Percentiles rank a stretch among this genome's conserved stretches.
phyloP scores from a whole-genome alignment of 805 yeast species.

The Isabelozyma rhagii region DNA sequence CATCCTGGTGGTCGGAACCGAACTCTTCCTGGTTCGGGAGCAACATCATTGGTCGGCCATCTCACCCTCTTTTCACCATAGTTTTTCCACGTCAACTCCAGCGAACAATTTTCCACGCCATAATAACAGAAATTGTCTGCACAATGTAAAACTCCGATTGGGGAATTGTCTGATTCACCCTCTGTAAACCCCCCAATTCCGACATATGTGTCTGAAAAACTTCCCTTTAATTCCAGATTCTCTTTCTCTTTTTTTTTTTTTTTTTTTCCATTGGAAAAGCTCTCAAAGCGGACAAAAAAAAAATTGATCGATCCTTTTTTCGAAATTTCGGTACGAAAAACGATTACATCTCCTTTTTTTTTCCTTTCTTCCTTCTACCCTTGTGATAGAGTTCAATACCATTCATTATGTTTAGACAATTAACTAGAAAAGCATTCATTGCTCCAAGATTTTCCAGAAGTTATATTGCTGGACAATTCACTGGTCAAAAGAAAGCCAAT shows the following conservation, averaged over 20 bases:
- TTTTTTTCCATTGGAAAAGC: neutral
- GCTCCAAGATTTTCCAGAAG: slow-evolving; percentile 37
- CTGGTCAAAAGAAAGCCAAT: slow-evolving; percentile 60
- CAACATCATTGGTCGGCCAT: neutral
- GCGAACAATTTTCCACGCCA: neutral
- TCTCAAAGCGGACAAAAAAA: neutral
- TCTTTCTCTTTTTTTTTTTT: too few relatives aligned
- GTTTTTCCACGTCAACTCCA: neutral
- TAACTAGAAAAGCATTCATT: slow-evolving; percentile 19
- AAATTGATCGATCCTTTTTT: neutral
- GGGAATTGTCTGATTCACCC: neutral
- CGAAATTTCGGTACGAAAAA: neutral
- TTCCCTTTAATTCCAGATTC: too few relatives aligned
- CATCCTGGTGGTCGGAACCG: neutral
- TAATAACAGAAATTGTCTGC: neutral
- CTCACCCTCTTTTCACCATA: neutral
- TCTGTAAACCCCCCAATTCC: neutral
- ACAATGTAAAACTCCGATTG: neutral
- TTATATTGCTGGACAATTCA: slow-evolving; percentile 62
- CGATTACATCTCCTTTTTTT: neutral
- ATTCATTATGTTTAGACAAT: slow-evolving; percentile 30
- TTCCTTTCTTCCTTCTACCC: neutral
- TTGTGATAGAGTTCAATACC: neutral
- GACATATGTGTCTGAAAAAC: too few relatives aligned
- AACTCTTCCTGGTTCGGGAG: neutral